These are phyloP conservation scores for Podospora didyma DNA, from an alignment of 495 filamentous ascomycete species.

Conservation along the genomic window DNA sequence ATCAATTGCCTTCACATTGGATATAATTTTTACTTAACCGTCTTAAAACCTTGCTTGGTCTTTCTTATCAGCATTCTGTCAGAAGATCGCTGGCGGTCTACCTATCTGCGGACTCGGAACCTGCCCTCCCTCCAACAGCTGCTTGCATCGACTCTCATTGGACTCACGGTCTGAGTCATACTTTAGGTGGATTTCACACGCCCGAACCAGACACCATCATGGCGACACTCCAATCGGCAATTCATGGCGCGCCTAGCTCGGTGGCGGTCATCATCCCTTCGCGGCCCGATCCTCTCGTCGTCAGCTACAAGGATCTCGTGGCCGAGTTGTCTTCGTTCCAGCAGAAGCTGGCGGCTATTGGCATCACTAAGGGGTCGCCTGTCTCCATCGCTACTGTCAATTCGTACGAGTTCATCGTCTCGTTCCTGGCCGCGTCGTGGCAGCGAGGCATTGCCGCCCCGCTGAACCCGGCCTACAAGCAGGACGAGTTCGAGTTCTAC, in stretches of 20 bases:
- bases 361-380: slow-evolving; percentile 57
- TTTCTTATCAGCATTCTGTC: neutral
- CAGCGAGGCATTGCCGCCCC: slow-evolving; percentile 78
- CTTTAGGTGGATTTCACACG: neutral
- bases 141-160: no score
- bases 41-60: no score
- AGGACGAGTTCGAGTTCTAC: slow-evolving; percentile 86
- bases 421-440: slow-evolving; percentile 72
- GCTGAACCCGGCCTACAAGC: slow-evolving; percentile 78
- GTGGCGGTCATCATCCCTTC: slow-evolving; percentile 66
- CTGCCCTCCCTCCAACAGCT: neutral
- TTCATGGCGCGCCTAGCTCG: slow-evolving; percentile 34
- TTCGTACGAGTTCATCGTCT: slow-evolving; percentile 76
- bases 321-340: slow-evolving; percentile 63
- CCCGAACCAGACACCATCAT: slow-evolving; percentile 12
- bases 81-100: neutral
- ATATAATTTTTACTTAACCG: no score
- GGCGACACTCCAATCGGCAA: slow-evolving; percentile 40
- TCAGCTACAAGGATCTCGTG: slow-evolving; percentile 61
- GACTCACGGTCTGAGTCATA: neutral
- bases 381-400: slow-evolving; percentile 76
- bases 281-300: slow-evolving; percentile 49
- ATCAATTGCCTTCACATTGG: no score
- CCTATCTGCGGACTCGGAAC: neutral
- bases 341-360: slow-evolving; percentile 64